Conservation (phyloP, 345 rosid species). For the Clarkia xantiana region DNA sequence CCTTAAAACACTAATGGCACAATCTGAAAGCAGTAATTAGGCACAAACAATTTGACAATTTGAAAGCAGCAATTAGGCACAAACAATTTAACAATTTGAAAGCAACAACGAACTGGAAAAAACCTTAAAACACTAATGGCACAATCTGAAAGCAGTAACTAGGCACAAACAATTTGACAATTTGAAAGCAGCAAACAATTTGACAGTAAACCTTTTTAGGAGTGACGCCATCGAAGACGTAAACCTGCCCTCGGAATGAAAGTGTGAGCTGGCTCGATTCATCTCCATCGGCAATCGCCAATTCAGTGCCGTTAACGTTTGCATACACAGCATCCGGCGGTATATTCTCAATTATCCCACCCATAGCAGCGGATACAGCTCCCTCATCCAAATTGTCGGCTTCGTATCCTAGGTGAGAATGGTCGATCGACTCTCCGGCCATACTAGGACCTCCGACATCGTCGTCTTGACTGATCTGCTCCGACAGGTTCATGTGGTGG, state of each 20-base stretch:
- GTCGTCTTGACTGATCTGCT: conserved; percentile 8
- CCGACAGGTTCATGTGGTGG: conserved; percentile 9
- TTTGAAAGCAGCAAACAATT: neutral
- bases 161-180: neutral
- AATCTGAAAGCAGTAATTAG: too few species aligned
- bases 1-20: too few species aligned
- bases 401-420: conserved; percentile 8
- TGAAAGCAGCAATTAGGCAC: too few species aligned
- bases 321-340: conserved; percentile 8
- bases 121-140: too few species aligned
- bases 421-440: conserved; percentile 5
- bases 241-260: conserved; percentile 11
- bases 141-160: neutral
- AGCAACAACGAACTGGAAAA: too few species aligned
- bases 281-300: conserved; percentile 2
- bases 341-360: conserved; percentile 5
- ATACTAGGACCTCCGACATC: conserved; percentile 4
- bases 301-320: neutral
- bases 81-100: too few species aligned
- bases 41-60: too few species aligned
- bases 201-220: conserved; percentile 7
- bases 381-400: conserved; percentile 3
- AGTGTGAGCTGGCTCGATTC: conserved; percentile 10
- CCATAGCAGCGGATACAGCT: conserved; percentile 5
- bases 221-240: conserved; percentile 9